Percentiles rank a stretch among this genome's conserved stretches.
Conservation (phyloP, 257 asterid genomes). For the Nicotiana tomentosiformis region DNA sequence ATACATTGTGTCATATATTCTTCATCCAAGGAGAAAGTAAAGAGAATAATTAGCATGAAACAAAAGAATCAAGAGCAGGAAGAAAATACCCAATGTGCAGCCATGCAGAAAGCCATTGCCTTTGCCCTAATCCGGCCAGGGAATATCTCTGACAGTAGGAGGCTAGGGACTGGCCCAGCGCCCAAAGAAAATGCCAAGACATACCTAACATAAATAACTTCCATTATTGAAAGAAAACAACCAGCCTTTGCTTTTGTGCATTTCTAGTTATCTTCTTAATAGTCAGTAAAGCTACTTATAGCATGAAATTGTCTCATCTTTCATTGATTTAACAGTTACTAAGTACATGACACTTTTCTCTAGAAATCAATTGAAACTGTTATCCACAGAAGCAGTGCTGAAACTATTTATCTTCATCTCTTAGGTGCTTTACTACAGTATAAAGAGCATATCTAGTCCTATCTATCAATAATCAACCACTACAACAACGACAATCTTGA, state of each 20-base stretch:
- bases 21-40: not conserved
- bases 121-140: slow-evolving; percentile 84
- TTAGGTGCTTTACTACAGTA: not conserved
- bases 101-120: slow-evolving; percentile 95
- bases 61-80: not conserved
- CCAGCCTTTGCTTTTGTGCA: not conserved
- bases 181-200: slow-evolving; percentile 78
- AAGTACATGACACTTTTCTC: not conserved
- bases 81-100: slow-evolving; percentile 82
- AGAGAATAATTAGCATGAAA: not conserved
- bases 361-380: not conserved
- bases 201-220: slow-evolving; percentile 36
- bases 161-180: slow-evolving; percentile 91
- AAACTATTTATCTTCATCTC: not conserved
- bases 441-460: not conserved
- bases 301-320: not conserved
- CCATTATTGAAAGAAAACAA: slow-evolving; percentile 4
- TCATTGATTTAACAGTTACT: not conserved
- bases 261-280: not conserved
- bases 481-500: not conserved
- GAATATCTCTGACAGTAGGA: slow-evolving; percentile 82
- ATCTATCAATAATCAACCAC: not conserved
- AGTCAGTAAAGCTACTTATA: not conserved
- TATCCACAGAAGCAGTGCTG: not conserved
- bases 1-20: not conserved